These are phyloP conservation scores for Brettanomyces sp. DNA, from an alignment of 805 yeast genomes.

Conservation along the genomic window DNA sequence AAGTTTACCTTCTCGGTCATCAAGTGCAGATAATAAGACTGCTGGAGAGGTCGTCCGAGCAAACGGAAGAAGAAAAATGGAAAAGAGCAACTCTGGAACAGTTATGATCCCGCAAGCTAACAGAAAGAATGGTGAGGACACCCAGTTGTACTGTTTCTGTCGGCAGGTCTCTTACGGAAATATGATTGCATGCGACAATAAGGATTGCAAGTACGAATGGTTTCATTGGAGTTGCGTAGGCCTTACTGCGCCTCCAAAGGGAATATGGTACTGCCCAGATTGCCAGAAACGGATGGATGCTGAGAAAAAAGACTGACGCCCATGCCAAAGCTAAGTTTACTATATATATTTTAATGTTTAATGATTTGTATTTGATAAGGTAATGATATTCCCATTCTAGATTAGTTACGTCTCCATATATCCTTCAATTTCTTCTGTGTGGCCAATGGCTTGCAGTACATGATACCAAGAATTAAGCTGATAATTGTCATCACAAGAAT, in stretches of 20 bases:
- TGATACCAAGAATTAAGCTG: conserved; percentile 36
- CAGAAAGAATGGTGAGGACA: conserved; percentile 45
- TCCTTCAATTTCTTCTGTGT: conserved; percentile 41
- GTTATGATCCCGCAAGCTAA: conserved; percentile 8
- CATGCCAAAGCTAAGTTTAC: too few relatives aligned
- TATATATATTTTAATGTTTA: background rate
- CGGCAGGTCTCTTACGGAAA: conserved; percentile 81
- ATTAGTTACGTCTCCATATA: conserved; percentile 32
- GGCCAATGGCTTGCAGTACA: conserved; percentile 50
- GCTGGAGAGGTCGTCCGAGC: background rate
- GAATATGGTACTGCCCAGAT: conserved; percentile 94
- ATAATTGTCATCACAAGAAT: conserved; percentile 54
- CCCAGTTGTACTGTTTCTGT: conserved; percentile 78
- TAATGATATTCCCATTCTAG: background rate
- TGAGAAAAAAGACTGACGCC: background rate
- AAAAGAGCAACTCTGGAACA: conserved; percentile 12
- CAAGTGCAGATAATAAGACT: background rate
- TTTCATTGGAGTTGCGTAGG: conserved; percentile 78
- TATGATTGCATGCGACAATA: conserved; percentile 57
- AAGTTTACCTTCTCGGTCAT: background rate
- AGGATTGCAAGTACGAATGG: conserved; percentile 54
- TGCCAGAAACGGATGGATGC: conserved; percentile 34
- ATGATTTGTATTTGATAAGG: background rate
- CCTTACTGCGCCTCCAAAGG: conserved; percentile 84
- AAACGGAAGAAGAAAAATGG: conserved; percentile 5